A percentile compares a stretch with the other conserved stretches of the same genome.
phyloP scores from a whole-genome alignment of 345 rosid species.

The Litchi chinensis region DNA sequence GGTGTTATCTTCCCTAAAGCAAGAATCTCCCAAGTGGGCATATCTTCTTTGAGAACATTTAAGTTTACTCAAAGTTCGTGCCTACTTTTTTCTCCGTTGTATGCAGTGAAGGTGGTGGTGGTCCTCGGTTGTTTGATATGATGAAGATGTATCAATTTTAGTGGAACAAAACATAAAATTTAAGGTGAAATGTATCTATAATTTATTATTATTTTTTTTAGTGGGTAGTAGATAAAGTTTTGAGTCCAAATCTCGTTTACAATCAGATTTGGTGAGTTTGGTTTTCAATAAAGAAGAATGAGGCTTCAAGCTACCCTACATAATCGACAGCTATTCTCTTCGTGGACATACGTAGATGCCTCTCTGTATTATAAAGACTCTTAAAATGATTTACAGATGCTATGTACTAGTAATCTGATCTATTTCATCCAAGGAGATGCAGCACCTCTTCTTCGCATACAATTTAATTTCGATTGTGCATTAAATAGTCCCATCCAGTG shows the following conservation, averaged over 20 bases:
- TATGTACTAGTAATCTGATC: too few species aligned
- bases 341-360: background rate
- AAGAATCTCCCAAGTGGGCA: constrained; percentile 7
- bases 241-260: background rate
- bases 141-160: too few species aligned
- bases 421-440: background rate
- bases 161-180: background rate
- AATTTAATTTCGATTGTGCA: background rate
- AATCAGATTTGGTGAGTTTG: too few species aligned
- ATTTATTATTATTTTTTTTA: too few species aligned
- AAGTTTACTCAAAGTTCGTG: background rate
- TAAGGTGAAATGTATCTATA: background rate
- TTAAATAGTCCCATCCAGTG: background rate
- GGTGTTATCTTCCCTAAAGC: background rate
- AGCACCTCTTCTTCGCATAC: background rate
- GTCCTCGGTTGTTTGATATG: background rate
- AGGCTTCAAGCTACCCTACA: too few species aligned
- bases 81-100: background rate
- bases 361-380: background rate
- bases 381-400: too few species aligned
- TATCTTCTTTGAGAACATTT: background rate
- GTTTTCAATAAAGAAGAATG: too few species aligned
- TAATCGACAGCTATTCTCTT: background rate
- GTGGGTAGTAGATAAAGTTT: background rate
- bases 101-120: background rate